These are phyloP conservation scores for Inga oerstediana DNA, from an alignment of 306 rosid species.

Conservation along the genomic window DNA sequence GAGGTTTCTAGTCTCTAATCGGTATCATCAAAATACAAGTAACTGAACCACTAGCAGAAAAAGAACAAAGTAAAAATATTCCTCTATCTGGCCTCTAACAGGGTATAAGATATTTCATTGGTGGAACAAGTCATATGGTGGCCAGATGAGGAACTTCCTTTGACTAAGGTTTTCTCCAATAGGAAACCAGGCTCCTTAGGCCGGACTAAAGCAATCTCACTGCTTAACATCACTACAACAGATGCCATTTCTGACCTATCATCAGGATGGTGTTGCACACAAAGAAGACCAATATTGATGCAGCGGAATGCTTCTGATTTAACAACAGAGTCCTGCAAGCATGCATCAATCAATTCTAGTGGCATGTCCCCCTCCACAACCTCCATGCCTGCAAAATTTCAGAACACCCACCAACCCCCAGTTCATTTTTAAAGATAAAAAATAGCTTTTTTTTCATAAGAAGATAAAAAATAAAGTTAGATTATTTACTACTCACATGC, in stretches of 20 bases:
- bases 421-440: no score
- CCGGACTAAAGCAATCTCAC: slow-evolving; percentile 45
- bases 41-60: no score
- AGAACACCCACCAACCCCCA: not conserved
- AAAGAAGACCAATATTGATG: slow-evolving; percentile 50
- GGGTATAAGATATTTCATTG: slow-evolving; percentile 12
- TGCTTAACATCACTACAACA: slow-evolving; percentile 46
- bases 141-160: not conserved
- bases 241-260: slow-evolving; percentile 53
- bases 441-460: no score
- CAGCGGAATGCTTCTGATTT: slow-evolving; percentile 30
- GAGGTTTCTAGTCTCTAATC: no score
- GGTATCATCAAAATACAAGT: no score
- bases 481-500: not conserved
- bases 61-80: no score
- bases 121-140: not conserved
- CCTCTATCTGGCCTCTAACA: slow-evolving; percentile 25
- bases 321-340: slow-evolving; percentile 8
- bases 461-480: no score
- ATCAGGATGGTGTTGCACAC: slow-evolving; percentile 46
- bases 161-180: not conserved
- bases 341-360: slow-evolving; percentile 24
- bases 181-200: slow-evolving; percentile 42
- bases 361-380: slow-evolving; percentile 12
- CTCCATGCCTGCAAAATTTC: slow-evolving; percentile 34